Percentiles rank a stretch among this genome's conserved stretches.
phyloP scores from a whole-genome alignment of 148 eudicot genomes.

The Beta vulgaris region DNA sequence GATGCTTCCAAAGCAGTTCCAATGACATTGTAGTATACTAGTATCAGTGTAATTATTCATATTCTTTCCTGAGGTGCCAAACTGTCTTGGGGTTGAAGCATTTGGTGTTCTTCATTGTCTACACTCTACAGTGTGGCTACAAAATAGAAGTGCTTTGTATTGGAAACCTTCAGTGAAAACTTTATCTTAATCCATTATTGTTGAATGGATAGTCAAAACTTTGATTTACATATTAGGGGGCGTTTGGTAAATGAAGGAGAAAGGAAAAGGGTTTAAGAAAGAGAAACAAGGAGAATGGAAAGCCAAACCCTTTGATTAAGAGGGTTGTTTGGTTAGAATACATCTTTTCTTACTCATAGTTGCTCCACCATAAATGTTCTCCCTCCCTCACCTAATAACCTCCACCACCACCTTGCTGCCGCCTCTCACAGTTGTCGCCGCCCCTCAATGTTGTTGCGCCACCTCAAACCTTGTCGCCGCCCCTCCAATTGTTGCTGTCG shows the following conservation, averaged over 20 bases:
- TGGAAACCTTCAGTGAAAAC: background rate
- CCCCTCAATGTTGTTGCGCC: no score
- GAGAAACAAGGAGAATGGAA: no score
- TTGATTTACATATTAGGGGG: background rate
- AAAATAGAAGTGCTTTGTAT: background rate
- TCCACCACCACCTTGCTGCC: no score
- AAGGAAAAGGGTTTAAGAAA: no score
- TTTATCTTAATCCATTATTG: background rate
- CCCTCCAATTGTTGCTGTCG: no score
- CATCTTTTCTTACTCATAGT: no score
- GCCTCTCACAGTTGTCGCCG: no score
- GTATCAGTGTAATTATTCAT: background rate
- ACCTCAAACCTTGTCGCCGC: no score
- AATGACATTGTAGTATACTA: conserved; percentile 19
- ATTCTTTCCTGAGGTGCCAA: background rate
- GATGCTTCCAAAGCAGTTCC: conserved; percentile 54
- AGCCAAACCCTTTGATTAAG: no score
- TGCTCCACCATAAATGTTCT: no score
- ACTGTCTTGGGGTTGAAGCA: background rate
- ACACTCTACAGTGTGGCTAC: background rate
- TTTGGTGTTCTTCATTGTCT: background rate
- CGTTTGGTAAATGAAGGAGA: background rate
- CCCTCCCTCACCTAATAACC: no score
- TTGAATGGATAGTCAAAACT: background rate
- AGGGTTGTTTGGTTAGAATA: no score